Evolutionary conservation across 306 rosid genomes (phyloP), one percentile per base, ranked within the genome.

Genomic region (Sindora glabra): DNA sequence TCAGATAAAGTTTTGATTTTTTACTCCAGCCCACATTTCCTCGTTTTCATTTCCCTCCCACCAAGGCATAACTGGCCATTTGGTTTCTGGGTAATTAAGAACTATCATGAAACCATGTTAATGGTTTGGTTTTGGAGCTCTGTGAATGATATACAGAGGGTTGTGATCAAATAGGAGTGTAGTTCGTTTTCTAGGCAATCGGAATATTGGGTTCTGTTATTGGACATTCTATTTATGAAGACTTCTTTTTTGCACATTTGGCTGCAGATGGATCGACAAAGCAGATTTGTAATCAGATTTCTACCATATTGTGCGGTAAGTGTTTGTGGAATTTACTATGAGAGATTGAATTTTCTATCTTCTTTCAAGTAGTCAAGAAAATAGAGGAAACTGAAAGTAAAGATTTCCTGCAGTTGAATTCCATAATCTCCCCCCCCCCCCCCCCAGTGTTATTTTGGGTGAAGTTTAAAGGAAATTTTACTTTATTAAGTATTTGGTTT

Each of bases 221-320:
- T 48, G 23, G 61, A 45, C 23, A 30, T 29, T 62, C 46, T 50
- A 42, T 5, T 11, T 14, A 9, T 46, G 22, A 29, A 38, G 56
- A 48, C 19, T 36, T 65, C 10, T 33, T 32, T 45, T 33, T 17
- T 2, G 56, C 18, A 24, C 11, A 26, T 69, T 80, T 80, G 68
- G 65, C 48, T 77, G 90, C 62, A 78, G 97, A 68, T n/a, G 78
- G 74, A 61, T 62, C n/a, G n/a, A n/a, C n/a, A n/a, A 53, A 17
- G 69, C 22, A 3, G 13, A 16, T 23, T 13, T 2, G 73, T 2
- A 0, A 6, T 10, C 55, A 58, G 37, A 72, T 84, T 50, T 50
- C 70, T 65, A 53, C 71, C 13, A 26, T 86, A 59, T 23, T 86
- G 72, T 8, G 14, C 34, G 17, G 95, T 86, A 84, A 33, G 89